phyloP scores from a whole-genome alignment of 2,329 filamentous ascomycete genomes.

The Aspergillus pseudoterreus region DNA sequence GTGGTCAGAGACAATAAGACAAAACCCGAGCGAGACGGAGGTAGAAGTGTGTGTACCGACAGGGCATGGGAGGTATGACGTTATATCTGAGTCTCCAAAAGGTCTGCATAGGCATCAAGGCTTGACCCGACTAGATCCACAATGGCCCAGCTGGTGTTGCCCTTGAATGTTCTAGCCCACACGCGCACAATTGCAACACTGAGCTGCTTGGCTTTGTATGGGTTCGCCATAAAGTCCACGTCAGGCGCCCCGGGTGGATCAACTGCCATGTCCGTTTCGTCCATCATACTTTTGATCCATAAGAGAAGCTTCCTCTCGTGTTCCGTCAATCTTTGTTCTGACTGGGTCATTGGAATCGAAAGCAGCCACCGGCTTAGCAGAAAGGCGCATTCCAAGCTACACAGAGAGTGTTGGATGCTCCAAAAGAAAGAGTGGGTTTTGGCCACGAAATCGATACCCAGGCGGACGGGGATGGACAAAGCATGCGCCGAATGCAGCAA shows the following conservation, averaged over 20 bases:
- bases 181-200: constrained; percentile 48
- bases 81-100: constrained; percentile 34
- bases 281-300: constrained; percentile 49
- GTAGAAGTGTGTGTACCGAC: background rate
- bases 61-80: background rate
- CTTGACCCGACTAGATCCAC: constrained; percentile 45
- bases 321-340: constrained; percentile 42
- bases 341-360: constrained; percentile 41
- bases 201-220: constrained; percentile 42
- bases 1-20: background rate
- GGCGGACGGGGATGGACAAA: constrained; percentile 51
- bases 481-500: constrained; percentile 53
- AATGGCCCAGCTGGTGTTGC: constrained; percentile 48
- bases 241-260: constrained; percentile 36
- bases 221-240: constrained; percentile 41
- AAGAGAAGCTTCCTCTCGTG: constrained; percentile 46
- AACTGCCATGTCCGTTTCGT: constrained; percentile 47
- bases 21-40: background rate
- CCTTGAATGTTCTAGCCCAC: constrained; percentile 46
- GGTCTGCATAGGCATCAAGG: constrained; percentile 45
- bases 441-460: constrained; percentile 53
- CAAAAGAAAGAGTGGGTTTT: constrained; percentile 53
- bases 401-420: constrained; percentile 54
- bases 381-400: constrained; percentile 52
- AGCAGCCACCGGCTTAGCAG: constrained; percentile 46